A percentile compares a stretch with the other conserved stretches of the same genome.
These are phyloP conservation scores for Talaromyces sp. DNA, from an alignment of 2,329 filamentous ascomycete species.

Conservation along the genomic window DNA sequence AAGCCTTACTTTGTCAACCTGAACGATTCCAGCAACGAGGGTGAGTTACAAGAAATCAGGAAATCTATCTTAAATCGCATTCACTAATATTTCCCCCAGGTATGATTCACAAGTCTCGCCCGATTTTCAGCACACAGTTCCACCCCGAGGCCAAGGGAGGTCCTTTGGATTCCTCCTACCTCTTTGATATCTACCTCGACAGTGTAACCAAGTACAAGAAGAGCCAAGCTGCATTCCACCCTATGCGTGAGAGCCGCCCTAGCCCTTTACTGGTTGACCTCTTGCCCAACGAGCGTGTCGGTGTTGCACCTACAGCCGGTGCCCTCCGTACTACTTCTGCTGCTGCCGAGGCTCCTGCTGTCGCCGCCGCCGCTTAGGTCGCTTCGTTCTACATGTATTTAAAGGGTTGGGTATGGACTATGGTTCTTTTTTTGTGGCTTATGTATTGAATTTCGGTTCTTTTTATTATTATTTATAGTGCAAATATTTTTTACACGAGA, in stretches of 20 bases:
- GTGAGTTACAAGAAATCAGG: conserved; percentile 24
- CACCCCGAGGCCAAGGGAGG: conserved; percentile 98
- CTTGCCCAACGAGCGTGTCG: conserved; percentile 89
- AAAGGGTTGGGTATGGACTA: background rate
- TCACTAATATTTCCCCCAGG: no score
- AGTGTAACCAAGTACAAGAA: conserved; percentile 87
- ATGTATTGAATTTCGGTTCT: background rate
- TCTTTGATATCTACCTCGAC: conserved; percentile 95
- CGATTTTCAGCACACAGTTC: conserved; percentile 98
- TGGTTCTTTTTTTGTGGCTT: background rate
- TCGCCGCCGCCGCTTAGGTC: conserved; percentile 8
- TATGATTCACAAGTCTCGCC: conserved; percentile 91
- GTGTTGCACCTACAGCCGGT: conserved; percentile 68
- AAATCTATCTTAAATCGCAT: no score
- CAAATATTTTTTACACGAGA: background rate
- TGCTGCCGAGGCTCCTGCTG: conserved; percentile 19
- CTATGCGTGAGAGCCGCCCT: conserved; percentile 78
- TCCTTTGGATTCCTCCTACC: conserved; percentile 88
- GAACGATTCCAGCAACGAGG: conserved; percentile 96
- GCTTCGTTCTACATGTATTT: background rate
- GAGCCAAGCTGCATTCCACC: conserved; percentile 64
- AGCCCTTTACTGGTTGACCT: conserved; percentile 85
- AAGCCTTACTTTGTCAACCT: conserved; percentile 98
- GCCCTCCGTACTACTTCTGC: conserved; percentile 39
- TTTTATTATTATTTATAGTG: background rate